Evolutionary conservation across 139 green algal species (phyloP), one percentile per base, ranked within the genome.

Genomic region (Limnomonas spitsbergensis): DNA sequence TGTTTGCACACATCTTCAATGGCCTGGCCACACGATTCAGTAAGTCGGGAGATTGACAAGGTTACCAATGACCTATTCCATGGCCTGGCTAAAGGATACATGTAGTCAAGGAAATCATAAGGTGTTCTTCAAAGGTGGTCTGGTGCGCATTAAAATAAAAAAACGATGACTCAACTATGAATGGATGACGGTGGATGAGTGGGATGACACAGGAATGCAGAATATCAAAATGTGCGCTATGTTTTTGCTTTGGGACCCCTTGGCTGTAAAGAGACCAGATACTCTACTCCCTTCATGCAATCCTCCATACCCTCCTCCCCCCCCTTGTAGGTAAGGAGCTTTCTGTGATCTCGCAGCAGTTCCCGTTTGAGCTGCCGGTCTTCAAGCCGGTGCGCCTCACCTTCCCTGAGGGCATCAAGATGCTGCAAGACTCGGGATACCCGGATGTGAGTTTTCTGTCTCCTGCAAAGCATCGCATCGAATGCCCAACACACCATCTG

Each of bases 1-100:
- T 99, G 2, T 99, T 98, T 72, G 84, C 93, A 9, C 76, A 89
- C 79, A 98, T 99, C 42, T 99, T 98, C 82, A 81, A 96, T 37
- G 94, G 91, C 36, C 85, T 98, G 14, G 89, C 87, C 36, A 77
- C 80, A 20, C 75, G 76, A 9, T 93, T 80, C n/a, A 75, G 82
- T 87, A 37, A 61, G 72, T 54, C 40, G 29, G 68, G 89, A 98
- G 40, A 83, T 98, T 29, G 93, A 98, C 80, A 69, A 83, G 29
- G 81, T 98, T 1, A 98, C 98, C 71, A 81, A 93, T 9, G 80
- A 90, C 81, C 97, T 98, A 40, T 98, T 98, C 80, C 77, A 97
- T 38, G 94, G 90, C 53, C 84, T 97, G 27, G 89, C 87, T 35
- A 73, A 77, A 26, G 74, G 76, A 14, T 93, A 82, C 31, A n/a